These are phyloP conservation scores for Henningerozyma blattae DNA, from an alignment of 805 yeast species.

Conservation along the genomic window DNA sequence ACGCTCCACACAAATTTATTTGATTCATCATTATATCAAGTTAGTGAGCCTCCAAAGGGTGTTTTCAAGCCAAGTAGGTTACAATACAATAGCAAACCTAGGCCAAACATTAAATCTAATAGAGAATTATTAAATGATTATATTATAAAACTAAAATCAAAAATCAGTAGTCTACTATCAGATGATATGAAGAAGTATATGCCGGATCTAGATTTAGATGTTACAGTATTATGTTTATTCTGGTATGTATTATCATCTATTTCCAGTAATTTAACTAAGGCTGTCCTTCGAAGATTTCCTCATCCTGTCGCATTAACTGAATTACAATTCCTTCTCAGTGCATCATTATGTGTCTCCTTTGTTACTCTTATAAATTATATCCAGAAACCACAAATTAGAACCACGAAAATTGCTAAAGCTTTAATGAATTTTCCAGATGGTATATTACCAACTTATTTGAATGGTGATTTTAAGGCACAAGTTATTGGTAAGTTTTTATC, in stretches of 20 bases:
- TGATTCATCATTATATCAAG: conserved; percentile 12
- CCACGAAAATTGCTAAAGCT: conserved; percentile 7
- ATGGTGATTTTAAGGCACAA: conserved; percentile 20
- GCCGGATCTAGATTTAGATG: conserved; percentile 29
- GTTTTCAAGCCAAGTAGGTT: conserved; percentile 1
- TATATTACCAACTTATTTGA: conserved; percentile 22
- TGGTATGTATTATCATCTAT: conserved; percentile 81
- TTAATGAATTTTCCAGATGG: conserved; percentile 23
- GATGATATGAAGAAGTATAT: conserved; percentile 3
- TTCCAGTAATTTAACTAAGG: conserved; percentile 71
- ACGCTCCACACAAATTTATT: conserved; percentile 13
- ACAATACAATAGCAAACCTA: too few species aligned
- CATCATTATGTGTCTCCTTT: conserved; percentile 40
- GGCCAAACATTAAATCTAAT: too few species aligned
- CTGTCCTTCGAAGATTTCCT: conserved; percentile 53
- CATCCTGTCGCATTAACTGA: conserved; percentile 87
- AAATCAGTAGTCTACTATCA: too few species aligned
- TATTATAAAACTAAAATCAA: too few species aligned
- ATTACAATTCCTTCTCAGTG: conserved; percentile 71
- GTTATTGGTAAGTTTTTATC: conserved; percentile 32
- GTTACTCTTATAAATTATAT: conserved; percentile 28
- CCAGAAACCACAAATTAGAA: conserved; percentile 30
- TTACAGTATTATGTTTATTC: conserved; percentile 44
- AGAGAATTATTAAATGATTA: too few species aligned
- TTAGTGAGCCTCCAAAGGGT: conserved; percentile 9